Conservation (phyloP, 805 yeast genomes). For the Yamadazyma akitaensis region DNA sequence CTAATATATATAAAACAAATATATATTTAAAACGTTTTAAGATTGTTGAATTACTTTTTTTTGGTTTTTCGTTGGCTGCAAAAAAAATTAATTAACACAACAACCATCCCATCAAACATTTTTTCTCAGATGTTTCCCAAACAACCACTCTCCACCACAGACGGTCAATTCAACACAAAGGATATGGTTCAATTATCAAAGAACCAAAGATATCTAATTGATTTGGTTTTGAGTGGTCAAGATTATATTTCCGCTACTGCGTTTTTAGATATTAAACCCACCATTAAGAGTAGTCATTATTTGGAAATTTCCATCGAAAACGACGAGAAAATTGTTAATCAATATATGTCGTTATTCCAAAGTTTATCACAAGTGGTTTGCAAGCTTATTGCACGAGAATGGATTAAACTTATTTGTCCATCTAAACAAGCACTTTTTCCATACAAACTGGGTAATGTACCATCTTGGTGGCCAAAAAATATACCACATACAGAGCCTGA, state of each 20-base stretch:
- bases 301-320: constrained; percentile 3
- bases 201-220: constrained; percentile 10
- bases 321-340: constrained; percentile 9
- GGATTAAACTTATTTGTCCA: constrained; percentile 68
- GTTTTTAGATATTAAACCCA: constrained; percentile 13
- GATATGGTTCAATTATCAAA: constrained; percentile 2
- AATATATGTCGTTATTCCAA: constrained; percentile 18
- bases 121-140: not conserved
- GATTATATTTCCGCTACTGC: constrained; percentile 5
- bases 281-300: not conserved
- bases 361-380: constrained; percentile 37
- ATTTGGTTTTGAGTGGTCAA: constrained; percentile 7
- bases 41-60: too few species aligned
- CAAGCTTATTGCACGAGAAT: constrained; percentile 58
- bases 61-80: not conserved
- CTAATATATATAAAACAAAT: not conserved
- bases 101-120: not conserved
- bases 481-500: constrained; percentile 71
- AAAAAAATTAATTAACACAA: not conserved
- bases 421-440: constrained; percentile 61
- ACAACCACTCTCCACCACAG: not conserved
- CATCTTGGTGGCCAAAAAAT: constrained; percentile 67
- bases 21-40: too few species aligned
- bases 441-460: constrained; percentile 50
- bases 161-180: not conserved